Evolutionary conservation across 2,329 filamentous ascomycete genomes (phyloP).

Genomic region (Aspergillus sp.): DNA sequence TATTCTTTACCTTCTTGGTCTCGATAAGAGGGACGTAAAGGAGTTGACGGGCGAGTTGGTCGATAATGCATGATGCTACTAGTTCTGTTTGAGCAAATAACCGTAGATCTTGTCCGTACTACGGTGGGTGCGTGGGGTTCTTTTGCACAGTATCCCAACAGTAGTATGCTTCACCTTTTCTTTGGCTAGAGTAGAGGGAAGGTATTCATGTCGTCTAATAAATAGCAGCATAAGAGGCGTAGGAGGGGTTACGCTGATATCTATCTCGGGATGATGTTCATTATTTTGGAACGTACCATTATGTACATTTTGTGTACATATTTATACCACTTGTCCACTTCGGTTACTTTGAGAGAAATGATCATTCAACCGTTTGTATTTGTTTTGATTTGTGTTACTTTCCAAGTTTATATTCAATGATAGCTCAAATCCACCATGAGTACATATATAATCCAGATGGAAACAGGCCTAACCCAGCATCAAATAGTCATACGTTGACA

Average conservation of each 20-base stretch:
- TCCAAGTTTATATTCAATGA: too few species aligned
- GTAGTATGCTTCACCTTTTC: neutral
- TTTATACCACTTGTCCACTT: too few species aligned
- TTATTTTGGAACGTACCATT: neutral
- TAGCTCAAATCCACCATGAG: too few species aligned
- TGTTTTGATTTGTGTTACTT: too few species aligned
- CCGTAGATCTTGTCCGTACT: neutral
- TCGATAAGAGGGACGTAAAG: conserved; percentile 44
- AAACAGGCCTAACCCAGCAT: too few species aligned
- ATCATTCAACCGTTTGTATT: too few species aligned
- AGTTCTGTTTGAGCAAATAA: neutral
- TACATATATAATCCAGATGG: too few species aligned
- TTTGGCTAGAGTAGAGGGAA: neutral
- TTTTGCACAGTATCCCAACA: too few species aligned
- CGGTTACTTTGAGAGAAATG: too few species aligned
- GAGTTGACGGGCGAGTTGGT: conserved; percentile 26
- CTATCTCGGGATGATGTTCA: neutral
- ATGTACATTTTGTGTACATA: too few species aligned
- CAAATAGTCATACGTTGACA: neutral
- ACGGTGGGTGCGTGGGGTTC: too few species aligned
- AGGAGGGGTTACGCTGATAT: conserved; percentile 2
- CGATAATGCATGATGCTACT: conserved; percentile 8
- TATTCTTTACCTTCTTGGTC: conserved; percentile 52
- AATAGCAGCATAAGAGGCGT: neutral
- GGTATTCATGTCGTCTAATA: neutral